Evolutionary conservation across 2,329 filamentous ascomycete genomes (phyloP).

Genomic region (Xylariaceae sp.): DNA sequence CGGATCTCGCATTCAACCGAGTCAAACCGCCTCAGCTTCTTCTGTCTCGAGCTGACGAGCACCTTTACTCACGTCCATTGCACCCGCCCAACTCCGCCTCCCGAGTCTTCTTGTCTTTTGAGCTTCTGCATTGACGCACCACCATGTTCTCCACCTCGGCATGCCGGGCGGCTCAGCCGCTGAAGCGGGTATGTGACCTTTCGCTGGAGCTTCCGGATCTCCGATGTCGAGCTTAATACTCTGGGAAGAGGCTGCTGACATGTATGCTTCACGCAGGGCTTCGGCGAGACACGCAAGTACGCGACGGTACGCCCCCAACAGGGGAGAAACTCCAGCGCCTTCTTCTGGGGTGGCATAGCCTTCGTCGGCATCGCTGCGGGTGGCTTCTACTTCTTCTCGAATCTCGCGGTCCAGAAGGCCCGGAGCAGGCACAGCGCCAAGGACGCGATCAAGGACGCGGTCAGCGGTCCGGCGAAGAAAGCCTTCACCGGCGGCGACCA

Average conservation of each 20-base stretch:
- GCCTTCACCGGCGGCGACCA: slow-evolving; percentile 78
- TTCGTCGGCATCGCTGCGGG: slow-evolving; percentile 51
- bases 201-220: slow-evolving; percentile 7
- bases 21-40: background rate
- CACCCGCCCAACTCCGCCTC: background rate
- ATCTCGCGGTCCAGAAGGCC: slow-evolving; percentile 45
- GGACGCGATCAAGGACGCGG: slow-evolving; percentile 39
- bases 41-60: background rate
- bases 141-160: slow-evolving; percentile 53
- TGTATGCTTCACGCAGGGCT: slow-evolving; percentile 11
- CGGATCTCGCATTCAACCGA: background rate
- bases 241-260: slow-evolving; percentile 9
- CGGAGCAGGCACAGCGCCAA: slow-evolving; percentile 41
- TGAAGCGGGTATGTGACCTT: slow-evolving; percentile 43
- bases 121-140: slow-evolving; percentile 2
- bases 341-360: slow-evolving; percentile 55
- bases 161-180: slow-evolving; percentile 46
- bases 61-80: background rate
- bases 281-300: slow-evolving; percentile 41
- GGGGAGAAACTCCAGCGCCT: slow-evolving; percentile 48
- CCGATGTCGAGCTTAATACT: slow-evolving; percentile 8
- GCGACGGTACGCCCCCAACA: slow-evolving; percentile 57
- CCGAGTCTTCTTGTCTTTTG: background rate
- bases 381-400: slow-evolving; percentile 49
- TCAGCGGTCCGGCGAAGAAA: slow-evolving; percentile 33